A percentile compares a stretch with the other conserved stretches of the same genome.
phyloP scores from a whole-genome alignment of 1,284 basidiomycete species.

The Amylostereum areolatum region DNA sequence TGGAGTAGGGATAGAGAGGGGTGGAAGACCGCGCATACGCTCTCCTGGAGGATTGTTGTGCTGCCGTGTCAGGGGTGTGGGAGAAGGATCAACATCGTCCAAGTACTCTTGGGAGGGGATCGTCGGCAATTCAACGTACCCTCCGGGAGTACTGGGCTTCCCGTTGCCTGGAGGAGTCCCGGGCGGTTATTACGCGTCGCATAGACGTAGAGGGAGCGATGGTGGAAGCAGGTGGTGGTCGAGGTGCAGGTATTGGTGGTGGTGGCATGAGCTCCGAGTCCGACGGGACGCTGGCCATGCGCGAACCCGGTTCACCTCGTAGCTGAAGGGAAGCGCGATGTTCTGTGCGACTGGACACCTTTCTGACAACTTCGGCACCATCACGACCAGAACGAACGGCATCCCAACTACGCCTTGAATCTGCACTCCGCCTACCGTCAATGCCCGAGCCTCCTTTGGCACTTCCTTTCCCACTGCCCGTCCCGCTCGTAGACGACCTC shows the following conservation, averaged over 20 bases:
- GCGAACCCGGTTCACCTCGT: neutral
- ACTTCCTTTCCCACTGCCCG: slow-evolving; percentile 18
- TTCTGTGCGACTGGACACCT: slow-evolving; percentile 20
- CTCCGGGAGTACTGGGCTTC: slow-evolving; percentile 14
- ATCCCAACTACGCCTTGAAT: slow-evolving; percentile 58
- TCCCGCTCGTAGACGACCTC: slow-evolving; percentile 13
- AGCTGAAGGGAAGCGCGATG: slow-evolving; percentile 34
- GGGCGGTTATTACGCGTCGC: neutral
- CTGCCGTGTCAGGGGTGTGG: slow-evolving; percentile 49
- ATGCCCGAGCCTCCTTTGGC: slow-evolving; percentile 15
- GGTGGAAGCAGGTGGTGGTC: neutral
- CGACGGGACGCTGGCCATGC: neutral
- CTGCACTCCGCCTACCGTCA: slow-evolving; percentile 24
- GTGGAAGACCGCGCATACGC: slow-evolving; percentile 35
- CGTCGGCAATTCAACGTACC: slow-evolving; percentile 20
- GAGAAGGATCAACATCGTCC: slow-evolving; percentile 55
- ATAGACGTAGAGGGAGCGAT: neutral
- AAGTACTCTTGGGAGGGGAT: slow-evolving; percentile 39
- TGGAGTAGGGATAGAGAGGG: slow-evolving; percentile 50
- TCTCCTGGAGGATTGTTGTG: slow-evolving; percentile 20
- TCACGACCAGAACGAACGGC: slow-evolving; percentile 17
- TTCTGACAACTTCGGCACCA: slow-evolving; percentile 14
- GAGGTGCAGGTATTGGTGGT: neutral
- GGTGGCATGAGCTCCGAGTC: neutral
- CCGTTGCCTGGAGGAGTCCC: neutral